A percentile compares a stretch with the other conserved stretches of the same genome.
These are phyloP conservation scores for Aspergillus olivimuriae DNA, from an alignment of 495 filamentous ascomycete species.

Conservation along the genomic window DNA sequence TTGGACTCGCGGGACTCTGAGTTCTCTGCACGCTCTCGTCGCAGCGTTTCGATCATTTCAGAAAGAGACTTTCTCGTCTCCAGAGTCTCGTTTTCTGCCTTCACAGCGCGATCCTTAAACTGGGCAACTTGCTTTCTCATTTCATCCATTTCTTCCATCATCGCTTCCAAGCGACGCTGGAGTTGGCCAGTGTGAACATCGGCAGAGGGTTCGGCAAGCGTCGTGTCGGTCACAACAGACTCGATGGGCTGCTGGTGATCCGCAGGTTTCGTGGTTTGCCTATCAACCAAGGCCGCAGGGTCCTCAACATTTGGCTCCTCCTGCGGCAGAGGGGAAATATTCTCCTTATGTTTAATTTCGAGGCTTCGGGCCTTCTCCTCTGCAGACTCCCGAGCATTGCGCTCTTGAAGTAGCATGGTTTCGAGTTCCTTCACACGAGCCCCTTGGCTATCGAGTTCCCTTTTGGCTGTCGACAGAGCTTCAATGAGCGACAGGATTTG, in stretches of 20 bases:
- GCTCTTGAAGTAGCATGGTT: slow-evolving; percentile 68
- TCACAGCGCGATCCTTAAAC: slow-evolving; percentile 71
- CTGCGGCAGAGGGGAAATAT: neutral
- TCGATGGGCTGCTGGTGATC: slow-evolving; percentile 8
- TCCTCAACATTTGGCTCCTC: neutral
- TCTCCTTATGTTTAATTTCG: slow-evolving; percentile 41
- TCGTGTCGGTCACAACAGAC: slow-evolving; percentile 28
- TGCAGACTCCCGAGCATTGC: slow-evolving; percentile 70
- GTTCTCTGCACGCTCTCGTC: slow-evolving; percentile 50
- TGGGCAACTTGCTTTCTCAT: slow-evolving; percentile 72
- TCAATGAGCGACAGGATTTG: slow-evolving; percentile 78
- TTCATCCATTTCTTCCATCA: slow-evolving; percentile 77
- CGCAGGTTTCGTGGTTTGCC: slow-evolving; percentile 6
- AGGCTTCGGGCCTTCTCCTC: slow-evolving; percentile 72
- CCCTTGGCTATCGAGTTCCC: slow-evolving; percentile 72
- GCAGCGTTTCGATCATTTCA: slow-evolving; percentile 82
- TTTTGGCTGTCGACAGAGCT: slow-evolving; percentile 69
- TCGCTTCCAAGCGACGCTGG: slow-evolving; percentile 68
- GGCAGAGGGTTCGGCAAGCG: slow-evolving; percentile 21
- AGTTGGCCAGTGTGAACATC: slow-evolving; percentile 37
- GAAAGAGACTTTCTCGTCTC: slow-evolving; percentile 64
- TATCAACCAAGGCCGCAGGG: slow-evolving; percentile 8
- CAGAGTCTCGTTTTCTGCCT: slow-evolving; percentile 67
- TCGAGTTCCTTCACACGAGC: slow-evolving; percentile 77
- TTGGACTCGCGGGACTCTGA: too few species aligned